Conservation (phyloP, 208 protist genomes). For the Crithidia brevicula region DNA sequence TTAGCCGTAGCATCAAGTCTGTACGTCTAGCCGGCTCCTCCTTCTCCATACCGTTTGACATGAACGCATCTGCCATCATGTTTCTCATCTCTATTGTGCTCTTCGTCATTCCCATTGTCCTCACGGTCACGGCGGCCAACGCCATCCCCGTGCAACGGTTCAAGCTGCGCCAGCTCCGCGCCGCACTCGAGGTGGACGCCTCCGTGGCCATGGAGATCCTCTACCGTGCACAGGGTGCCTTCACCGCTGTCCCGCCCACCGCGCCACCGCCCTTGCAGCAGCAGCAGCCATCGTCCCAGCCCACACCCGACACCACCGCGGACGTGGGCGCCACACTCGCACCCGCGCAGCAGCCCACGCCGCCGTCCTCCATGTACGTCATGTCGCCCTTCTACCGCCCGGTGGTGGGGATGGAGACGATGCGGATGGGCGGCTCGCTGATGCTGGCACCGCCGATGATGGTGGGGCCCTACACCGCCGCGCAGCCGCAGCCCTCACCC, state of each 20-base stretch:
- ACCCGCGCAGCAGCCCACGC: not conserved
- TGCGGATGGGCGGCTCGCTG: not conserved
- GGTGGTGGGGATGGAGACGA: not conserved
- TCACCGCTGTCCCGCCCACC: not conserved
- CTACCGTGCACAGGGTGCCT: constrained; percentile 16
- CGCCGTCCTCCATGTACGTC: not conserved
- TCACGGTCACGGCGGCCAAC: not conserved
- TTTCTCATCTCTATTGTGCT: not conserved
- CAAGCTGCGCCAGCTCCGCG: constrained; percentile 17
- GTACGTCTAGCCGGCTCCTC: not conserved
- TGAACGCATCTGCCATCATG: not conserved
- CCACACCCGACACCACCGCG: too few relatives aligned
- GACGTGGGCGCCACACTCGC: not conserved
- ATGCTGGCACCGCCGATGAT: not conserved
- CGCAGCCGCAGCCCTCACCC: not conserved
- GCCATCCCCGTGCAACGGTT: constrained; percentile 12
- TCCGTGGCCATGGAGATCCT: constrained; percentile 22
- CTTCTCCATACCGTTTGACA: not conserved
- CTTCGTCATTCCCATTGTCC: not conserved
- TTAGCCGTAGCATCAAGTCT: not conserved
- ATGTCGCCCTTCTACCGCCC: constrained; percentile 5
- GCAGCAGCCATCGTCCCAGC: not conserved
- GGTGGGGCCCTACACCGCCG: not conserved
- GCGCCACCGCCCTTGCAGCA: not conserved
- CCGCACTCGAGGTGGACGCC: constrained; percentile 17